Evolutionary conservation across 2,329 filamentous ascomycete species (phyloP), one percentile per base, ranked within the genome.

Genomic region (Aureobasidium lini): DNA sequence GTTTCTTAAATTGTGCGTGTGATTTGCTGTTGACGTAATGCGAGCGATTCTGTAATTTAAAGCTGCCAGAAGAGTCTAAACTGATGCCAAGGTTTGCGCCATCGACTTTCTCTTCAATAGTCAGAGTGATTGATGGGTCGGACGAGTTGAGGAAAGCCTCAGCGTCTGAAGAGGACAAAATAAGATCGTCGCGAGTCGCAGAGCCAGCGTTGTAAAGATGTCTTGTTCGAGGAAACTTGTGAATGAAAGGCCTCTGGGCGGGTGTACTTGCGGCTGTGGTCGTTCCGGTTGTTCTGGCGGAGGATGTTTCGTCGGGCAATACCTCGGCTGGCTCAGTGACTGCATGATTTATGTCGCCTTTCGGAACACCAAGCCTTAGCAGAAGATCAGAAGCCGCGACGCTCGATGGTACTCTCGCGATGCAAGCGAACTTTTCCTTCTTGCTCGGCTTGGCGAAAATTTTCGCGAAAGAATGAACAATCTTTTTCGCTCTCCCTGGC

Each of bases 71-170:
- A 2, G 48, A 16, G 37, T 57, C 46, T 4, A 59, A 13, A 46
- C 48, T 47, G 48, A 62, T 47, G 39, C 61, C 61, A 6, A 62
- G 40, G 36, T 62, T 62, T 11, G 61, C 61, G n/a, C 61, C 61
- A 23, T 62, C 61, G 2, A 62, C 47, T 37, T 62, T 62, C 10
- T 62, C 61, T 48, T 62, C 61, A 4, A 61, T 36, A 4, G 28
- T 47, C 3, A 54, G 28, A 10, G 44, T 42, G 7, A 42, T 56
- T 10, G 44, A 34, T 23, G 44, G 28, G 29, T 54, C 40, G 4
- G 40, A 46, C 5, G 48, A 2, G 32, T 43, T 9, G 15, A 61
- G 52, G 10, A 59, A 59, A n/a, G 47, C 29, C 23, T 23, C 6
- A 10, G 57, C 46, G 18, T 59, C 57, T 9, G 46, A 34, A 9